Conservation (phyloP, 306 rosid genomes). For the Vigna radiata region DNA sequence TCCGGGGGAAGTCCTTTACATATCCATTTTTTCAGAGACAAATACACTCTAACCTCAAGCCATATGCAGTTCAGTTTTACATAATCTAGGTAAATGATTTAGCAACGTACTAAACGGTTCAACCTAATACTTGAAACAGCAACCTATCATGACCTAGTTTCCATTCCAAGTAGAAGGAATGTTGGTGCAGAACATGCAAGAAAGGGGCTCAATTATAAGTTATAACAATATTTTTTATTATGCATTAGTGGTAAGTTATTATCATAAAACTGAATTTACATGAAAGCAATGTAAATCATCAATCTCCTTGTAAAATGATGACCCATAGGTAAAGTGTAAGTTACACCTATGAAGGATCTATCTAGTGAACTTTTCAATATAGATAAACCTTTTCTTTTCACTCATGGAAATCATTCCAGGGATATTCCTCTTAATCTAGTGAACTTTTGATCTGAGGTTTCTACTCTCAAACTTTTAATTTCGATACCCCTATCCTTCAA, state of each 20-base stretch:
- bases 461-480: background rate
- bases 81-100: constrained; percentile 3
- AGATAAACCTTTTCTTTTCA: background rate
- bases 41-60: background rate
- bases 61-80: constrained; percentile 11
- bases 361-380: too few relatives aligned
- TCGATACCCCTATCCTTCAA: too few relatives aligned
- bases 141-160: constrained; percentile 3
- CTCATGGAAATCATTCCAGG: background rate
- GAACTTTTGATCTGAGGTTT: constrained; percentile 8
- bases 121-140: background rate
- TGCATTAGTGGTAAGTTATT: background rate
- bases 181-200: background rate
- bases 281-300: background rate
- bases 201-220: background rate
- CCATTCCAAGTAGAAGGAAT: constrained; percentile 24
- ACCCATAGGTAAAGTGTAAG: background rate
- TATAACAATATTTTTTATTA: background rate
- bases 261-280: background rate
- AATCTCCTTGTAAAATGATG: background rate
- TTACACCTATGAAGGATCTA: background rate
- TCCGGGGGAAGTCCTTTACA: background rate
- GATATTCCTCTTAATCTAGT: background rate
- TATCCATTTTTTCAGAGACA: background rate
- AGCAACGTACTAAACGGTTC: background rate